Conservation (phyloP, 139 green algal species). For the Chara braunii region DNA sequence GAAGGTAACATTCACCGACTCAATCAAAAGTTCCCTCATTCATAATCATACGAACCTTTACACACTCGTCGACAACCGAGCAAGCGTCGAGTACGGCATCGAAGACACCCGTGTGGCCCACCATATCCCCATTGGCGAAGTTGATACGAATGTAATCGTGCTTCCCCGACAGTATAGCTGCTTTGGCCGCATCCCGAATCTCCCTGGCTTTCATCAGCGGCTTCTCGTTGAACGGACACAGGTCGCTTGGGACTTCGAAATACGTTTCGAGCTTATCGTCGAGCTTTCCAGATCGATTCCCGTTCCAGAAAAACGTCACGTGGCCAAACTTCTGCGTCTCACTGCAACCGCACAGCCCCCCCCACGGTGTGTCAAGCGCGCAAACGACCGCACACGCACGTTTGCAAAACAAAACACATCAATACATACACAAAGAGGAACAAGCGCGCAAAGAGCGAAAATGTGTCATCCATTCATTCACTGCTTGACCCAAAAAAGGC, state of each 20-base stretch:
- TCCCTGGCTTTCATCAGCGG: constrained; percentile 90
- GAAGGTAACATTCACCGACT: too few relatives aligned
- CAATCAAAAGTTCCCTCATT: neutral
- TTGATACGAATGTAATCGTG: constrained; percentile 50
- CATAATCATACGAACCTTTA: constrained; percentile 48
- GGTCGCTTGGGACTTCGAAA: constrained; percentile 84
- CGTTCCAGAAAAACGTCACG: constrained; percentile 97
- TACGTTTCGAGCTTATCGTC: constrained; percentile 85
- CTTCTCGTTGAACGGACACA: constrained; percentile 78
- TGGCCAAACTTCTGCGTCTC: constrained; percentile 96
- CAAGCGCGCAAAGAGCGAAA: neutral
- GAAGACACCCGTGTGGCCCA: constrained; percentile 67
- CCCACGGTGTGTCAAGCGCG: neutral
- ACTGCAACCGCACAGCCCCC: constrained; percentile 18
- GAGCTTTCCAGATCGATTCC: constrained; percentile 91
- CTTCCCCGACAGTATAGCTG: constrained; percentile 62
- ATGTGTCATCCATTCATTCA: neutral
- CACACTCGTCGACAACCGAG: constrained; percentile 64
- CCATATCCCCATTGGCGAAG: constrained; percentile 64
- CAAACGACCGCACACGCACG: neutral
- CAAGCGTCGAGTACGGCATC: constrained; percentile 50
- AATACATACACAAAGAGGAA: neutral
- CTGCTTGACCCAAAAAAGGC: neutral
- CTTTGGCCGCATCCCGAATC: constrained; percentile 80
- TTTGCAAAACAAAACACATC: neutral